Conservation (phyloP, 1,139 yeast species). For the Nakaseomyces sp. region DNA sequence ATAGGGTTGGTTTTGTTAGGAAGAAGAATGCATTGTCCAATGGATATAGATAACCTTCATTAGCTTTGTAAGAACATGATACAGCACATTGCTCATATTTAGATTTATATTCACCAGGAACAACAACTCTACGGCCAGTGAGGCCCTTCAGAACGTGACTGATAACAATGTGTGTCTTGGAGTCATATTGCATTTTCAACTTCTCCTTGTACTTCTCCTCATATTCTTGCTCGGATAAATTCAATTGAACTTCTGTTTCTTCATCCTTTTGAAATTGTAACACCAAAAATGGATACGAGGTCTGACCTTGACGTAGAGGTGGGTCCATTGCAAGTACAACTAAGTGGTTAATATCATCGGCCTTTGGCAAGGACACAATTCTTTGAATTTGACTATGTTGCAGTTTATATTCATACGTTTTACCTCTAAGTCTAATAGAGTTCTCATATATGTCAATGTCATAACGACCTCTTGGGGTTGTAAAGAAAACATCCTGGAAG, state of each 20-base stretch:
- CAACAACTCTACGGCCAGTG: slow-evolving; percentile 74
- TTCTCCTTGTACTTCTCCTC: slow-evolving; percentile 68
- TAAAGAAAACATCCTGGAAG: slow-evolving; percentile 80
- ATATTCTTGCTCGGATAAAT: slow-evolving; percentile 75
- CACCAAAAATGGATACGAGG: slow-evolving; percentile 86
- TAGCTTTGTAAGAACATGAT: slow-evolving; percentile 86
- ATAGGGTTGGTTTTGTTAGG: slow-evolving; percentile 88
- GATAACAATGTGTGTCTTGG: slow-evolving; percentile 80
- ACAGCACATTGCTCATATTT: slow-evolving; percentile 73
- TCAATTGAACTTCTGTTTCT: slow-evolving; percentile 83
- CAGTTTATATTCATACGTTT: slow-evolving; percentile 93
- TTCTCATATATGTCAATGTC: slow-evolving; percentile 90
- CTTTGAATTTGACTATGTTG: slow-evolving; percentile 87
- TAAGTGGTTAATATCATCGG: slow-evolving; percentile 86
- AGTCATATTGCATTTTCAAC: slow-evolving; percentile 65
- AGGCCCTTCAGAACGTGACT: slow-evolving; percentile 86
- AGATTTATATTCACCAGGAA: slow-evolving; percentile 79
- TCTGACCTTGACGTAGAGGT: slow-evolving; percentile 90
- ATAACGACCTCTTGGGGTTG: slow-evolving; percentile 97
- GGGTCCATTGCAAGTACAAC: slow-evolving; percentile 89
- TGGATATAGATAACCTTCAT: slow-evolving; percentile 88
- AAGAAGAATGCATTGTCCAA: slow-evolving; percentile 85
- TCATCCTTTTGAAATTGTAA: slow-evolving; percentile 85
- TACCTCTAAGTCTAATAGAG: slow-evolving; percentile 88
- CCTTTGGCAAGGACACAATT: slow-evolving; percentile 84